Base-by-base conservation (phyloP, 805 yeast genomes). In the Starmerella vaccinii region DNA sequence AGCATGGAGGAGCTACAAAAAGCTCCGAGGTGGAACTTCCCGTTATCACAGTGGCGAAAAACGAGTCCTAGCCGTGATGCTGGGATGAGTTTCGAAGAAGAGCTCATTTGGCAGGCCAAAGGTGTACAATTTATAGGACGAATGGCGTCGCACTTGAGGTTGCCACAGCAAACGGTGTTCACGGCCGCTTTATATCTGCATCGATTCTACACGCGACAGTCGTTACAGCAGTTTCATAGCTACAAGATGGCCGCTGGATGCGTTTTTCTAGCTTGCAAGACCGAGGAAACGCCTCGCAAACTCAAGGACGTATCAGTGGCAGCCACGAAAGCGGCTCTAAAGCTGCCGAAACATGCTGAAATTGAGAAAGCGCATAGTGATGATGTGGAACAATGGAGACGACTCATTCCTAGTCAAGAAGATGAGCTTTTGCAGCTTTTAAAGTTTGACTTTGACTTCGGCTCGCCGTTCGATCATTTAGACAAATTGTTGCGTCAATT, bases 311-410 rank as follows among this genome's bases (percentile, higher is more conserved):
- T 77, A 4, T 76, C 75, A 19, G 66, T 69, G n/a, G 68, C 70
- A 5, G 72, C 77, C 57, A 75, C 77, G 4, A 67, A 68, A 43
- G 68, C 71, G 5, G 78, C 80, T 0, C 69, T 69, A 19, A 73
- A 72, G 52, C 63, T 69, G 44, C 66, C 66, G 15, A 62, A 41
- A 41, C 16, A 23, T 9, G 45, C 18, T 9, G 74, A 68, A 52
- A 35, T 47, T 15, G 54, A 52, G 41, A 27, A 15, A 5, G 76
- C 70, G 60, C 75, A 69, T 54, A 67, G 68, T 22, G 72, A 68
- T 61, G 77, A 70, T 41, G 77, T 68, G 55, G 71, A 74, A 74
- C 68, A 69, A 59, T 78, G 76, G 81, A 66, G 68, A 54, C 81
- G 71, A 54, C 64, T 65, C 15, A 68, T 77, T 29, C 66, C 70